Evolutionary conservation across 2,329 filamentous ascomycete genomes (phyloP), one percentile per base, ranked within the genome.

Genomic region (Fusarium acutatum): DNA sequence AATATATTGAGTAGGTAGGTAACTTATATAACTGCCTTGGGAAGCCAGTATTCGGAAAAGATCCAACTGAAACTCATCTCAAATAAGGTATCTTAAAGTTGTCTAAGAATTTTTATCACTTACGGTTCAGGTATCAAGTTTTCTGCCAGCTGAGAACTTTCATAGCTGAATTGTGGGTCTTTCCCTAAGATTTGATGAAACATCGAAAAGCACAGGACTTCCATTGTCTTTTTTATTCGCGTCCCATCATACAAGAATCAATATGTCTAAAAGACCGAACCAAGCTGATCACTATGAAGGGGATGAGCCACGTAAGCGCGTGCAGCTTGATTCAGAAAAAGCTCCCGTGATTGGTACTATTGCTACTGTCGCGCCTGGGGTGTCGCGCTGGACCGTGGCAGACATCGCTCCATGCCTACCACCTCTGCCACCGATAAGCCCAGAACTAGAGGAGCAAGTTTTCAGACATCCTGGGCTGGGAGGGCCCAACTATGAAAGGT

Each of bases 401-500:
- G 85, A 87, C 40, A 86, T 91, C 43, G 81, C 86, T 7, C 72
- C 77, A 22, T 69, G 81, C 3, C 78, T 89, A 3, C 92, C 92
- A 7, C 84, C 88, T 3, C 82, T 94, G 3, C 93, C 93, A 7
- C 79, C 83, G 15, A 88, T 94, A 57, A 88, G 94, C 71, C 82
- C 86, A 0, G 81, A 84, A 28, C 85, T 95, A 24, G 89, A 91
- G 75, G 83, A 82, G 32, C 88, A 90, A 22, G 89, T 90, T 17
- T 92, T 95, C 77, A 94, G 88, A 2, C 94, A 96, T 75, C 83
- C 87, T 3, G 90, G 89, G 3, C 79, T 84, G 60, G 77, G 77
- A 7, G 70, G 65, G 3, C 75, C 78, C 32, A 82, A 81, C 77
- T 98, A 98, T 81, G 95, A 98, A 78, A 89, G 90, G 24, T 89